phyloP scores from a whole-genome alignment of 73 alveolate species.

The Paraurostyla sp. region DNA sequence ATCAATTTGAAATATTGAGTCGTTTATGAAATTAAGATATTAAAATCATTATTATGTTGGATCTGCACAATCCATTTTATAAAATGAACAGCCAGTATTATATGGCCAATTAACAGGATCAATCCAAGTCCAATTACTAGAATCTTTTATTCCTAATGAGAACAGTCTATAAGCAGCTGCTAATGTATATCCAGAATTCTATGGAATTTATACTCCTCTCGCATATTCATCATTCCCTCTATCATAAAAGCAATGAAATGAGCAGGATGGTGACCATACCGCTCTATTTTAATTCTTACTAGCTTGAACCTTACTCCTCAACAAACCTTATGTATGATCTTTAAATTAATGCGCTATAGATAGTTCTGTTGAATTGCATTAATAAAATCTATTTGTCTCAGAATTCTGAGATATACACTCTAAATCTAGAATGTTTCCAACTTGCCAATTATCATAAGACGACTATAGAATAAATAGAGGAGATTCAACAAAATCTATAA shows the following conservation, averaged over 20 bases:
- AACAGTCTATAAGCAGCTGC: no score
- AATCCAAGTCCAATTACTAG: no score
- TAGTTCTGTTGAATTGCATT: background rate
- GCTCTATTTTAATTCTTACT: background rate
- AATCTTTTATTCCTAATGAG: no score
- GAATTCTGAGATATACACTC: background rate
- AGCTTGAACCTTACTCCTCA: background rate
- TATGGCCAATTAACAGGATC: no score
- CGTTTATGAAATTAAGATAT: no score
- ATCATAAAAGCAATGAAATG: background rate
- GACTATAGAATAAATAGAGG: background rate
- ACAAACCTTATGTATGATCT: background rate
- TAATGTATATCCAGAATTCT: no score
- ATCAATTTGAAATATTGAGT: no score
- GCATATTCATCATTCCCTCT: background rate
- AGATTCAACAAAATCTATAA: background rate
- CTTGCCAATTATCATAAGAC: constrained; percentile 34
- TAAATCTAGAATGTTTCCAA: background rate
- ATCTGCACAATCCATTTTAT: no score
- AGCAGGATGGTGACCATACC: constrained; percentile 1
- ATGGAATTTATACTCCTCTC: background rate
- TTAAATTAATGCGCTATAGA: background rate
- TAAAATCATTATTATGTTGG: no score
- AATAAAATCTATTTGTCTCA: background rate
- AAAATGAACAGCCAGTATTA: no score